Conservation (phyloP, 257 asterid species). For the Catharanthus roseus region DNA sequence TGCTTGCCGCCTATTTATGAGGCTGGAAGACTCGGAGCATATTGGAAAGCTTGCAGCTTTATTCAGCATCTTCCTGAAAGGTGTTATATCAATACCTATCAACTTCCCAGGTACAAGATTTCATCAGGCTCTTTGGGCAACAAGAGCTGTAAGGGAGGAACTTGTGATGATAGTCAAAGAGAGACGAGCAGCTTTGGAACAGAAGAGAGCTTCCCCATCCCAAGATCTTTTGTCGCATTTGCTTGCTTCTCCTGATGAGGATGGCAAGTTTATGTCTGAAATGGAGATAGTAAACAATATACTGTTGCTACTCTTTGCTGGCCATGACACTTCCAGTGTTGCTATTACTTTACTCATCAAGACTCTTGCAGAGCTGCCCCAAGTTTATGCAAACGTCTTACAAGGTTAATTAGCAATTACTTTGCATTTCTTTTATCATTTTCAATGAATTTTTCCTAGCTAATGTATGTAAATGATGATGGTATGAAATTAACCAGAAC, state of each 20-base stretch:
- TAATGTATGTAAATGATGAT: neutral
- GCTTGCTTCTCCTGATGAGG: slow-evolving; percentile 48
- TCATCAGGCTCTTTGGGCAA: slow-evolving; percentile 47
- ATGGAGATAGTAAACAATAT: slow-evolving; percentile 54
- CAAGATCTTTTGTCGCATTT: slow-evolving; percentile 74
- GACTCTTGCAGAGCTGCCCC: slow-evolving; percentile 54
- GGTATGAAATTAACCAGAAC: slow-evolving; percentile 39
- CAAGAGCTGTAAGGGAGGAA: slow-evolving; percentile 36
- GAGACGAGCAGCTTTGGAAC: slow-evolving; percentile 45
- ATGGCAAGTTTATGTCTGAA: slow-evolving; percentile 60
- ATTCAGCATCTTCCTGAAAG: slow-evolving; percentile 56
- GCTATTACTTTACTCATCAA: slow-evolving; percentile 53
- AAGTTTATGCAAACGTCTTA: slow-evolving; percentile 51
- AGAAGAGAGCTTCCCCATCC: slow-evolving; percentile 31
- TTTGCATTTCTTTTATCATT: neutral
- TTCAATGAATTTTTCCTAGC: neutral
- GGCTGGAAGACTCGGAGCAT: slow-evolving; percentile 52
- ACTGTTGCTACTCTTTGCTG: slow-evolving; percentile 61
- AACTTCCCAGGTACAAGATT: slow-evolving; percentile 68
- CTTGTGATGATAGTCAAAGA: slow-evolving; percentile 40
- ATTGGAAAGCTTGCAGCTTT: slow-evolving; percentile 43
- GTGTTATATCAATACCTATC: slow-evolving; percentile 51
- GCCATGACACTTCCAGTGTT: slow-evolving; percentile 70
- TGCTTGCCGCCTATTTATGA: slow-evolving; percentile 69
- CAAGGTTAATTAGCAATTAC: slow-evolving; percentile 38